phyloP scores from a whole-genome alignment of 148 eudicot species.

The Vaccinium myrtillus region DNA sequence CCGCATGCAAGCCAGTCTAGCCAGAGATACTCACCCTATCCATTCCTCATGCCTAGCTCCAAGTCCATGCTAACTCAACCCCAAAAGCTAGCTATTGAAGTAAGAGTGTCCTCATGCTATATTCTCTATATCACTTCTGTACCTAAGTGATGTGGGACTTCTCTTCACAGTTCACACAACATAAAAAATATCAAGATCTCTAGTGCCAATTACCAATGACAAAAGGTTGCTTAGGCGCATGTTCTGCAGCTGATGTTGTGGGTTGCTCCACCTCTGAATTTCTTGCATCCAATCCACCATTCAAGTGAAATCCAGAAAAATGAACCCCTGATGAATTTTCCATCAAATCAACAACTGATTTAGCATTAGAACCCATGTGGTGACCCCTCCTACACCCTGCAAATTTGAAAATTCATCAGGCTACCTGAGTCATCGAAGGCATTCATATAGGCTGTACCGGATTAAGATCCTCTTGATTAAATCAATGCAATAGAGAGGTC shows the following conservation, averaged over 20 bases:
- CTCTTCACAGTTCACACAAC: neutral
- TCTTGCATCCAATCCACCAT: slow-evolving; percentile 47
- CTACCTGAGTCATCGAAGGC: neutral
- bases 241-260: slow-evolving; percentile 62
- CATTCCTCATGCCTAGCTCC: neutral
- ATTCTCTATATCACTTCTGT: neutral
- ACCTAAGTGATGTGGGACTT: neutral
- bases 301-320: slow-evolving; percentile 91
- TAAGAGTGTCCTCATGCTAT: neutral
- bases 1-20: neutral
- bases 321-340: slow-evolving; percentile 86
- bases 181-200: neutral
- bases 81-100: neutral
- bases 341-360: slow-evolving; percentile 67
- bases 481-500: neutral
- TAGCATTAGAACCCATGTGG: slow-evolving; percentile 61
- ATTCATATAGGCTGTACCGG: neutral
- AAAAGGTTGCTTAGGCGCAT: slow-evolving; percentile 75
- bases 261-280: slow-evolving; percentile 55
- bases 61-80: neutral
- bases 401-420: neutral
- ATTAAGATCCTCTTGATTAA: neutral
- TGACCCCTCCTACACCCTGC: slow-evolving; percentile 18
- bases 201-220: slow-evolving; percentile 61
- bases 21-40: neutral